Evolutionary conservation across 345 rosid species (phyloP), one percentile per base, ranked within the genome.

Genomic region (Arabis hirsuta): DNA sequence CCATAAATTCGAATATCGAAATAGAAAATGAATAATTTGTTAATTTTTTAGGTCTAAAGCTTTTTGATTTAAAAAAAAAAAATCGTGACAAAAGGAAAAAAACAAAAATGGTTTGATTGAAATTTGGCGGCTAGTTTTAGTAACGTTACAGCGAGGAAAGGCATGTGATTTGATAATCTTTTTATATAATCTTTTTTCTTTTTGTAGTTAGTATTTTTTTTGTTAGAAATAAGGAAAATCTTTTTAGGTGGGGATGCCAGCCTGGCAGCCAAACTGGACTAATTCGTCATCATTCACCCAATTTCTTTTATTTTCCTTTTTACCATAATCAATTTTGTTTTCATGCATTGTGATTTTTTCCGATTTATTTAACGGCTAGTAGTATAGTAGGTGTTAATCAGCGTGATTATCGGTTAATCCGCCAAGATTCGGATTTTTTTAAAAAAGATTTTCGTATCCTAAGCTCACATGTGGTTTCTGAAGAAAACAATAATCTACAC

Each of bases 211-310:
- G 1, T 14, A 50, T 29, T 29, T 13, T 20, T 59, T 43, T 51
- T 19, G 24, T 22, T 51, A 22, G 6, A 36, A 58, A 7, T 7
- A 5, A 22, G 3, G 5, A 5, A 45, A 27, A 58, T 24, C 11
- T 56, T 42, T 67, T 34, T 56, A 43, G 71, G 78, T 66, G 73
- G 63, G 73, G 55, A n/a, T n/a, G 61, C 47, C 74, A 69, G 73
- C 7, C 64, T 76, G 79, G 70, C 71, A 69, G 71, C 71, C 71
- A 62, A 76, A 62, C 65, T 76, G 79, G 78, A 74, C 50, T 54
- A 8, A 52, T 74, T 24, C 22, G 73, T 58, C 66, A 29, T 52
- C 63, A 45, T 34, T 55, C 62, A 7, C 41, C 41, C 10, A 36
- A 36, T 36, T 36, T 2, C 3, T 12, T 31, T 13, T 32, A 6